Evolutionary conservation across 106 monocot genomes (phyloP), one percentile per base, ranked within the genome.

Genomic region (Xerophyta viscosa): DNA sequence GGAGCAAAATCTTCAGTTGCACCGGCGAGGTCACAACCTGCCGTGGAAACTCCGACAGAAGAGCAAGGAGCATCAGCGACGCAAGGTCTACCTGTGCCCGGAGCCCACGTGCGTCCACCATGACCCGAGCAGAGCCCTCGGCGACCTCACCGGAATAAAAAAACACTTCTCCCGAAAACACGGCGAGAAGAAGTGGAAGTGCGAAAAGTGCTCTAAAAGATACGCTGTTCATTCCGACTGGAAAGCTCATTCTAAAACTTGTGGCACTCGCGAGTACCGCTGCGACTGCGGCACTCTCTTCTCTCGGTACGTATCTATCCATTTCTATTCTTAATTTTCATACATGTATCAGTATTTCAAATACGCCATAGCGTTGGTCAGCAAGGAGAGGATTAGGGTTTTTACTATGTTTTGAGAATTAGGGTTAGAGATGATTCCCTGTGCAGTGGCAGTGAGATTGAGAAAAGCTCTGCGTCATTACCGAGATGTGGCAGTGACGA

Each of bases 151-250:
- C 52, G 94, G 94, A 11, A 84, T 94, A 71, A 94, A 94, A 79
- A 94, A 94, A 71, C 93, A 94, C 75, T 94, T 69, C 66, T 80
- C 84, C 66, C 67, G 93, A 7, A 94, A 94, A 68, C 93, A 94
- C 77, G 93, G 93, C 3, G 93, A 94, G 80, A 94, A 94, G 93
- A 94, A 94, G 69, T 94, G 93, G 93, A 84, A 84, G 66, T 94
- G 93, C 62, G 93, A 94, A 37, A 88, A 84, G 71, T 94, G 93
- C 60, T 80, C 87, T 19, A 94, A 94, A 67, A 73, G 81, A 29
- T 94, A 94, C 56, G 93, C 93, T 2, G 93, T 94, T 14, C 93
- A 94, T 52, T 88, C 88, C 3, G 93, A 94, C 63, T 94, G 93
- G 88, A 88, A 88, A 71, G 93, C 93, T 0, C 93, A 94, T 55